Percentiles rank a stretch among this genome's conserved stretches.
phyloP scores from a whole-genome alignment of 2,329 filamentous ascomycete genomes.

The Tolypocladium ovalisporum region DNA sequence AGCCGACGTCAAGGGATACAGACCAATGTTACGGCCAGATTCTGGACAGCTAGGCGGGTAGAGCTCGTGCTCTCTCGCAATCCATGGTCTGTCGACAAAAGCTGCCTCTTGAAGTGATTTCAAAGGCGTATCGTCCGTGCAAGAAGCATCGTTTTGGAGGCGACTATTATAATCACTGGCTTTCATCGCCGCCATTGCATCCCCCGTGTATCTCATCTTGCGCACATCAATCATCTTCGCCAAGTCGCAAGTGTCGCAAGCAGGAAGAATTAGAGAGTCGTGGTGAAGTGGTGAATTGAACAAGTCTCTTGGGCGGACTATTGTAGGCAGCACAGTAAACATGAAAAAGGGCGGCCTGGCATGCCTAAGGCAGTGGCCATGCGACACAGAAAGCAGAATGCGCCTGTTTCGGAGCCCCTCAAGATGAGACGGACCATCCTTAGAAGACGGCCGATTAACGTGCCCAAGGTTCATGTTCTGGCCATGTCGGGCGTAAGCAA shows the following conservation, averaged over 20 bases:
- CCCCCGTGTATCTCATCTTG: slow-evolving; percentile 1
- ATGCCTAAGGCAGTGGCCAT: not conserved
- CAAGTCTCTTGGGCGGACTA: too few species aligned
- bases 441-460: not conserved
- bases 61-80: not conserved
- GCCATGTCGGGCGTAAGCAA: not conserved
- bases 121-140: not conserved
- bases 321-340: not conserved
- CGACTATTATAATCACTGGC: not conserved
- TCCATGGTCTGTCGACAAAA: not conserved
- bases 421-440: not conserved
- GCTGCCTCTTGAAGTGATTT: not conserved
- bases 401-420: not conserved
- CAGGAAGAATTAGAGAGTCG: too few species aligned
- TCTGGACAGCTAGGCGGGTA: not conserved
- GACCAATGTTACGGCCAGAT: not conserved
- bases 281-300: too few species aligned
- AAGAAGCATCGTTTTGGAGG: not conserved
- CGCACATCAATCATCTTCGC: not conserved
- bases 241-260: too few species aligned
- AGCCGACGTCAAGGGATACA: slow-evolving; percentile 2
- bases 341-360: not conserved
- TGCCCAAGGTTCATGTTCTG: not conserved
- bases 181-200: not conserved
- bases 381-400: not conserved